Conservation (phyloP, 768 basidiomycete genomes). For the Tylopilus vinaceipallidus region DNA sequence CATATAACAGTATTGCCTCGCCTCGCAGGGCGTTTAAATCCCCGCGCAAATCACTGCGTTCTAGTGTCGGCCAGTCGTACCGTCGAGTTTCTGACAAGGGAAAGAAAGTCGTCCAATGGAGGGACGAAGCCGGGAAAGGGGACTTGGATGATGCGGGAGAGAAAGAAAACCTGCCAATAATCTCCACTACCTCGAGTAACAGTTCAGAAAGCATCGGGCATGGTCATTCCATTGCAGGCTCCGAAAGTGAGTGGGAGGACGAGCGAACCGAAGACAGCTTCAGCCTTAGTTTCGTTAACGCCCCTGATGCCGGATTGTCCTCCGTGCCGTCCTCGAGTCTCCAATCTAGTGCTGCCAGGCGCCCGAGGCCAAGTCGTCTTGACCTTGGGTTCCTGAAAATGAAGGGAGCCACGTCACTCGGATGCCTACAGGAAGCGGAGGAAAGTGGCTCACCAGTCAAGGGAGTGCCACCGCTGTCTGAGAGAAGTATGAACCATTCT, state of each 20-base stretch:
- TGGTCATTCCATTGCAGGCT: slow-evolving; percentile 51
- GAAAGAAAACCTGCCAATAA: slow-evolving; percentile 21
- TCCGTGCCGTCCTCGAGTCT: slow-evolving; percentile 33
- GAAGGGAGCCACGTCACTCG: slow-evolving; percentile 49
- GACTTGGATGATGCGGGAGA: slow-evolving; percentile 62
- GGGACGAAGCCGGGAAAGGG: slow-evolving; percentile 82
- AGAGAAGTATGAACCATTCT: slow-evolving; percentile 62
- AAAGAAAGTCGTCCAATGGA: slow-evolving; percentile 84
- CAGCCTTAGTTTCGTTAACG: slow-evolving; percentile 49
- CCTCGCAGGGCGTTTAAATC: slow-evolving; percentile 54
- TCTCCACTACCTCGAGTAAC: slow-evolving; percentile 37
- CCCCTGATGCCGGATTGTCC: slow-evolving; percentile 17
- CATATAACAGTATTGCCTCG: slow-evolving; percentile 40
- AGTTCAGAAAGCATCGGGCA: slow-evolving; percentile 32
- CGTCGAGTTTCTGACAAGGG: slow-evolving; percentile 64
- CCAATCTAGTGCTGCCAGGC: slow-evolving; percentile 30
- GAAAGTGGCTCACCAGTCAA: slow-evolving; percentile 46
- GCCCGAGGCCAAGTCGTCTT: slow-evolving; percentile 63
- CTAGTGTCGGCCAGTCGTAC: slow-evolving; percentile 60
- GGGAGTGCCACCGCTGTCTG: slow-evolving; percentile 47
- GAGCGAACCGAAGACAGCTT: slow-evolving; percentile 82
- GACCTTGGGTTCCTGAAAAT: slow-evolving; percentile 64
- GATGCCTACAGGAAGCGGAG: slow-evolving; percentile 71
- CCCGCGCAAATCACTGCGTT: slow-evolving; percentile 72
- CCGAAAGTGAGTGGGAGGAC: slow-evolving; percentile 90